Base-by-base conservation (phyloP, 1,284 basidiomycete genomes). In the Ceratorhiza oryzae-sativae region DNA sequence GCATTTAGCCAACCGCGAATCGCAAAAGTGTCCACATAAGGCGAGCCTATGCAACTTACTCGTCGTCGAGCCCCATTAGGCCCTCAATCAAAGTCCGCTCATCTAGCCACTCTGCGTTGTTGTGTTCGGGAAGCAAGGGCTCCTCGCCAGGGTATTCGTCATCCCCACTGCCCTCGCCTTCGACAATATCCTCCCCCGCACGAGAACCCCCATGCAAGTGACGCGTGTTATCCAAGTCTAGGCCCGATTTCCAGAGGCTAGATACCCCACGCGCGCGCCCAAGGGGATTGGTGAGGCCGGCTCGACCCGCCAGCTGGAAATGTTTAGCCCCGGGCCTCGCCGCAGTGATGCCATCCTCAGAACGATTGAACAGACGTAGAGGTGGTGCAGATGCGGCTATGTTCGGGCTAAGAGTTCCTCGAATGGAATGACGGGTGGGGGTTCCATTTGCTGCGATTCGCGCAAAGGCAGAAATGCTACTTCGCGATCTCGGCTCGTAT, bases 41-140 rank as follows among this genome's bases (percentile, higher is more conserved):
- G 42, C 6, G 20, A 27, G 18, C 13, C 34, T 41, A 53, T 18
- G 23, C 15, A 34, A 32, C 63, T 27, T 25, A 67, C 63, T 67
- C 46, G 49, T 67, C 63, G 49, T 67, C 63, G 49, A 67, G 55
- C 9, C 63, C 63, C 63, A 67, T 67, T 36, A 67, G 49, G 34
- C 25, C 49, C 32, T 67, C 63, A 55, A 67, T 67, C 63, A 53
- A 67, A 67, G 63, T 55, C 63, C 63, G 63, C 63, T 67, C 63
- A 42, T 67, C 63, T 41, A 23, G 15, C 61, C 61, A 67, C 42
- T 53, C 49, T 18, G 39, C 63, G 25, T 67, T 49, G 36, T 49
- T 67, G 27, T 53, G 34, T 67, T 67, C 48, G 3, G 13, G 42
- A 49, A 49, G 30, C 45, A 30, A 48, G 61, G 12, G 45, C 8